Evolutionary conservation across 2,329 filamentous ascomycete genomes (phyloP), one percentile per base, ranked within the genome.

Genomic region (Exserohilum turcica): DNA sequence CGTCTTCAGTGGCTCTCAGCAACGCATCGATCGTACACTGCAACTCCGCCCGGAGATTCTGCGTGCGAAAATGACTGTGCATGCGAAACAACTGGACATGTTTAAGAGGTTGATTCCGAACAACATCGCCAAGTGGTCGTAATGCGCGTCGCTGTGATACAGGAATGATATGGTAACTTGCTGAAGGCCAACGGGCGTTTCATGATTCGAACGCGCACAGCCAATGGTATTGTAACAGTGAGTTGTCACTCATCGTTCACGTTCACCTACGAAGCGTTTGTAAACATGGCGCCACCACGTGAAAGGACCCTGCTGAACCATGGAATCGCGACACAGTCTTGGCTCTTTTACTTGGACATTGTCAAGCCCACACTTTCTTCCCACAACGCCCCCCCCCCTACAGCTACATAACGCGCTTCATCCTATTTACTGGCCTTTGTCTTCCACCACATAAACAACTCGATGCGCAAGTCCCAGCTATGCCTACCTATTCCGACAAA

Each of bases 11-110:
- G 69, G 73, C 7, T 68, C 66, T 4, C 61, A 71, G 57, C 68
- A 70, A 9, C 65, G 78, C 18, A 46, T 74, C 6, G 74, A 81
- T 59, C 67, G 54, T 51, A 79, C 77, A 7, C 52, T 77, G 43
- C 61, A 70, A 39, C 28, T 61, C 12, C 56, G 70, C 6, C 64
- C 67, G 5, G 70, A 73, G 29, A 56, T 74, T 2, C 55, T 67
- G 46, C 57, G 69, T 15, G 58, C 63, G 32, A 68, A 63, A 52
- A 67, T 61, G 48, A 46, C 60, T 16, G 62, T 70, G 24, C 73
- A 76, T 52, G 54, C 54, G 40, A 75, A 71, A 46, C 72, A 74
- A 48, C 45, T 76, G 36, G 66, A 74, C 5, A 68, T 71, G 45
- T 73, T 73, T 47, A 66, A 61, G 51, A 68, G 65, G 43, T 51